Conservation (phyloP, 2,329 filamentous ascomycete species). For the Trichothecium sympodiale region DNA sequence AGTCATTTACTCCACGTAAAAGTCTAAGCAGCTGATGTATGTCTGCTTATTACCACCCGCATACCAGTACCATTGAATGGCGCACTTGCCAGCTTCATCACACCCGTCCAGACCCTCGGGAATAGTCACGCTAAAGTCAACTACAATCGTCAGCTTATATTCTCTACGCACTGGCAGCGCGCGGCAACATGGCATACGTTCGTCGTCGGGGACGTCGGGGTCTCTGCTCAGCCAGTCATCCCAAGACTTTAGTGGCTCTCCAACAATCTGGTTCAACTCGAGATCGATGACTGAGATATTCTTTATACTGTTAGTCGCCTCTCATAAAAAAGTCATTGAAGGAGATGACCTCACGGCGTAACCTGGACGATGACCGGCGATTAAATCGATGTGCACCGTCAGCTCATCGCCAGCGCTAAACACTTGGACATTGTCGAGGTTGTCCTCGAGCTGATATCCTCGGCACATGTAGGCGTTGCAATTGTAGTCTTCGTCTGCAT, state of each 20-base stretch:
- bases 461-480: constrained; percentile 35
- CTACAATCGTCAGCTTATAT: constrained; percentile 2
- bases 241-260: constrained; percentile 35
- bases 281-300: constrained; percentile 51
- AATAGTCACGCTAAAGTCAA: constrained; percentile 27
- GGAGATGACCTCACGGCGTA: constrained; percentile 19
- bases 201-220: constrained; percentile 8
- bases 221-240: constrained; percentile 12
- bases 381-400: constrained; percentile 26
- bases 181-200: too few relatives aligned
- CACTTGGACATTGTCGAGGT: constrained; percentile 27
- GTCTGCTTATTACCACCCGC: constrained; percentile 24
- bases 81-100: constrained; percentile 19
- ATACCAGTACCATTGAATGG: constrained; percentile 35
- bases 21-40: constrained; percentile 27
- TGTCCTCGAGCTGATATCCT: constrained; percentile 34
- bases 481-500: constrained; percentile 6
- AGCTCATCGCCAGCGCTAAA: constrained; percentile 30
- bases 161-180: too few relatives aligned
- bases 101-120: constrained; percentile 18
- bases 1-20: constrained; percentile 5
- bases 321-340: too few relatives aligned
- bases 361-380: constrained; percentile 30
- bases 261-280: constrained; percentile 38
- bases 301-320: too few relatives aligned